A percentile compares a stretch with the other conserved stretches of the same genome.
phyloP scores from a whole-genome alignment of 768 basidiomycete species.

The Naematelia aurantialba region DNA sequence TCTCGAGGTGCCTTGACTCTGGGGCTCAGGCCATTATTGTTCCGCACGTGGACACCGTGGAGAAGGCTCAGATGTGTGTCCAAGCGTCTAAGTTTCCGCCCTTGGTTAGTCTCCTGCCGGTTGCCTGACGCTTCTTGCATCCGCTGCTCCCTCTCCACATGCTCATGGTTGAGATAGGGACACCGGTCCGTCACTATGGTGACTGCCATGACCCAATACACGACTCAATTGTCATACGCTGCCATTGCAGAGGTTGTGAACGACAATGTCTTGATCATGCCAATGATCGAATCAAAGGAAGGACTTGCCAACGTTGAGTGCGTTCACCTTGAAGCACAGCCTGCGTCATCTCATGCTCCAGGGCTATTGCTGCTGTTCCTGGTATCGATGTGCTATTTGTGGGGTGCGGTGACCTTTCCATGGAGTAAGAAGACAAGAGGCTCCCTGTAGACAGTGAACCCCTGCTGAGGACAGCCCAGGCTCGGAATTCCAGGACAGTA shows the following conservation, averaged over 20 bases:
- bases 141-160: too few relatives aligned
- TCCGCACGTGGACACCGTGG: conserved; percentile 25
- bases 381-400: conserved; percentile 24
- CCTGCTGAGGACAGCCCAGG: conserved; percentile 4
- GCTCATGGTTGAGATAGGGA: conserved; percentile 11
- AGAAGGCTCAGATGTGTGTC: conserved; percentile 21
- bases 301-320: conserved; percentile 28
- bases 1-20: conserved; percentile 24
- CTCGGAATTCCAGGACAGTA: conserved; percentile 26
- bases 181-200: conserved; percentile 27
- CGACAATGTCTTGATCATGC: conserved; percentile 26
- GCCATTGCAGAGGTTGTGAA: conserved; percentile 20
- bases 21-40: conserved; percentile 26
- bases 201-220: conserved; percentile 26
- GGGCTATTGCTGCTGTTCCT: conserved; percentile 19
- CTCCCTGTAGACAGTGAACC: background rate
- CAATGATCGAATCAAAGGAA: conserved; percentile 25
- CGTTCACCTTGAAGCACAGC: background rate
- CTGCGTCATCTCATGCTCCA: conserved; percentile 1
- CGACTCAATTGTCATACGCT: conserved; percentile 12
- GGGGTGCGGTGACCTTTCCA: conserved; percentile 26
- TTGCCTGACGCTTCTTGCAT: too few relatives aligned
- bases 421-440: conserved; percentile 19
- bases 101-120: conserved; percentile 7
- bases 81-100: conserved; percentile 21